phyloP scores from a whole-genome alignment of 2,329 filamentous ascomycete species.

The Sclerotinia nivalis region DNA sequence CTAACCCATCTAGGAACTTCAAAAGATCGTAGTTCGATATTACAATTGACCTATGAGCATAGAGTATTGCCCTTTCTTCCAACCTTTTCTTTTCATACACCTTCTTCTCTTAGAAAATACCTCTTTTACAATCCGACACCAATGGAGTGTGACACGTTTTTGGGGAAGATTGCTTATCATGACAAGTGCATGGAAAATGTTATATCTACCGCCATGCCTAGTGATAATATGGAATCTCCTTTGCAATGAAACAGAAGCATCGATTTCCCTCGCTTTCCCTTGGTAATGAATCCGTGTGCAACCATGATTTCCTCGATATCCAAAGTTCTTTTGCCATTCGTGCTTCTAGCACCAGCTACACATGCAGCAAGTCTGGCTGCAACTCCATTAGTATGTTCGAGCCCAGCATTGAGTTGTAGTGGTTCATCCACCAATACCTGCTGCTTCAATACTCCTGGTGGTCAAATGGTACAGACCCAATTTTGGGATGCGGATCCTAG shows the following conservation, averaged over 20 bases:
- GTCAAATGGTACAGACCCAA: constrained; percentile 71
- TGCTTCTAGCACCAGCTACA: constrained; percentile 20
- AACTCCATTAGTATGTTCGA: constrained; percentile 35
- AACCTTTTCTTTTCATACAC: constrained; percentile 3
- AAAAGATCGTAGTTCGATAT: constrained; percentile 12
- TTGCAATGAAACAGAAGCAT: constrained; percentile 13
- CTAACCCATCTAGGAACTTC: constrained; percentile 11
- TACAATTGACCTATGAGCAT: constrained; percentile 23
- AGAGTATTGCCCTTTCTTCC: not conserved
- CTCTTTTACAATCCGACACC: not conserved
- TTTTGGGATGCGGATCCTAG: constrained; percentile 73
- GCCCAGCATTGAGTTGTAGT: constrained; percentile 49
- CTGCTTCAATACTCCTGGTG: constrained; percentile 73
- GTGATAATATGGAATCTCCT: not conserved
- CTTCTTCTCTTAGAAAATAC: constrained; percentile 17
- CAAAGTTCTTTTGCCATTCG: constrained; percentile 14
- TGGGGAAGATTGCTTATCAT: constrained; percentile 20
- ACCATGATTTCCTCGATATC: constrained; percentile 15
- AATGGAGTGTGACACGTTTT: constrained; percentile 20
- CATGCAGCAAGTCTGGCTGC: constrained; percentile 29
- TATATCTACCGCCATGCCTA: constrained; percentile 8
- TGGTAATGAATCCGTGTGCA: not conserved
- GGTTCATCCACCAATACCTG: constrained; percentile 62
- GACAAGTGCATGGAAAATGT: constrained; percentile 5
- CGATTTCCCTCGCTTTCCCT: constrained; percentile 10